A percentile compares a stretch with the other conserved stretches of the same genome.
phyloP scores from a whole-genome alignment of 2,329 filamentous ascomycete species.

The Pyrenochaeta sp. region DNA sequence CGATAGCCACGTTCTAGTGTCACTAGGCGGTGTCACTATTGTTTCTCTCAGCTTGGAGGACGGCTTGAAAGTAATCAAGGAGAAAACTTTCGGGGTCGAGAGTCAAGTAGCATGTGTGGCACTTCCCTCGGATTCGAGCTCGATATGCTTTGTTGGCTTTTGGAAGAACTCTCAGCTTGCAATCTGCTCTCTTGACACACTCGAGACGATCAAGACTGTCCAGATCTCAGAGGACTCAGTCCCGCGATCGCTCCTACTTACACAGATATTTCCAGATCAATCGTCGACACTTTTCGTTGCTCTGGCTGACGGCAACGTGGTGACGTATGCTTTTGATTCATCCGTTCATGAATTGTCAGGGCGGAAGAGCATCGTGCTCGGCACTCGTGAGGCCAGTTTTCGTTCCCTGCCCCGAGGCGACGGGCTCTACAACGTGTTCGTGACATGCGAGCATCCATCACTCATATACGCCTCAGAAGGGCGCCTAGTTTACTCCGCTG shows the following conservation, averaged over 20 bases:
- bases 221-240: constrained; percentile 71
- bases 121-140: constrained; percentile 69
- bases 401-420: constrained; percentile 76
- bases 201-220: constrained; percentile 71
- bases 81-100: constrained; percentile 68
- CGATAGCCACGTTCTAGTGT: constrained; percentile 72
- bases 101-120: constrained; percentile 89
- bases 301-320: constrained; percentile 90
- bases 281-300: constrained; percentile 84
- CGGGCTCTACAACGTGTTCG: constrained; percentile 80
- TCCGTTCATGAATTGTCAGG: constrained; percentile 70
- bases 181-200: constrained; percentile 72
- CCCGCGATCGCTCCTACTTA: constrained; percentile 81
- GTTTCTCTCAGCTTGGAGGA: constrained; percentile 71
- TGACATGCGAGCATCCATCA: constrained; percentile 92
- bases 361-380: constrained; percentile 83
- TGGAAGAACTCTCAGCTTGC: constrained; percentile 85
- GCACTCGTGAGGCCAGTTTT: constrained; percentile 84
- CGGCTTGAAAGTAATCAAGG: constrained; percentile 65
- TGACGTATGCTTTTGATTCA: constrained; percentile 78
- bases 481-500: constrained; percentile 89
- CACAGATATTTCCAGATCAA: constrained; percentile 73
- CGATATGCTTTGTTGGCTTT: constrained; percentile 82
- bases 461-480: constrained; percentile 91
- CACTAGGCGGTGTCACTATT: constrained; percentile 76